Base-by-base conservation (phyloP, 805 yeast species). In the Cyberlindnera euphorbiae region DNA sequence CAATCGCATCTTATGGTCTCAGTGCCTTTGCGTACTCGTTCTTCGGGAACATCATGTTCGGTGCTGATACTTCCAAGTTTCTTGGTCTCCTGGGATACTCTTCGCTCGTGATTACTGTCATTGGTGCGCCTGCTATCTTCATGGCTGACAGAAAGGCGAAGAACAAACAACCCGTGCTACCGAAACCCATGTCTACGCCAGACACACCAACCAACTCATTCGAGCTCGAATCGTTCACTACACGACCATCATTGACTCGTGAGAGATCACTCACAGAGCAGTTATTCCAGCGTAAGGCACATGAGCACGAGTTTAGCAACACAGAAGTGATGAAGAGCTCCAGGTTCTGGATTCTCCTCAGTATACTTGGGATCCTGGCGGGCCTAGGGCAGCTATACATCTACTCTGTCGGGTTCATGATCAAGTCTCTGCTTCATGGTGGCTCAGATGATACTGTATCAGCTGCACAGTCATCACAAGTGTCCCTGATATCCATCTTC, bases 341-440 rank as follows among this genome's bases (percentile, higher is more conserved):
- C 0, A 57, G 61, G 13, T 82, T 77, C 49, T 70, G 84, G 69
- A 52, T 66, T 6, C 69, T 79, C 36, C 67, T 69, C 26, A 17
- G 63, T 2, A 57, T 75, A 13, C 61, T 79, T 21, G 75, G 86
- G 1, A 45, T 79, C 15, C 51, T 75, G 13, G 74, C 82, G 8
- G 89, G 87, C 0, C 54, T 77, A 38, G 82, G 88, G 18, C 90
- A 82, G 49, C 73, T 80, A 72, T 84, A 79, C 53, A 83, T 83
- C 27, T 81, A 77, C 47, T 75, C 85, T 0, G 75, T 82, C 26
- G 94, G 94, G 0, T 80, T 77, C 49, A 73, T 82, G 47, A 82
- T 79, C 11, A 63, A 65, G 34, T 73, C 82, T 0, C 58, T 77
- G 26, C 49, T 59, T 14, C 44, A 42, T 8, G 34, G 32, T 10